Evolutionary conservation across 2,329 filamentous ascomycete genomes (phyloP).

Genomic region (Diaporthe citri): DNA sequence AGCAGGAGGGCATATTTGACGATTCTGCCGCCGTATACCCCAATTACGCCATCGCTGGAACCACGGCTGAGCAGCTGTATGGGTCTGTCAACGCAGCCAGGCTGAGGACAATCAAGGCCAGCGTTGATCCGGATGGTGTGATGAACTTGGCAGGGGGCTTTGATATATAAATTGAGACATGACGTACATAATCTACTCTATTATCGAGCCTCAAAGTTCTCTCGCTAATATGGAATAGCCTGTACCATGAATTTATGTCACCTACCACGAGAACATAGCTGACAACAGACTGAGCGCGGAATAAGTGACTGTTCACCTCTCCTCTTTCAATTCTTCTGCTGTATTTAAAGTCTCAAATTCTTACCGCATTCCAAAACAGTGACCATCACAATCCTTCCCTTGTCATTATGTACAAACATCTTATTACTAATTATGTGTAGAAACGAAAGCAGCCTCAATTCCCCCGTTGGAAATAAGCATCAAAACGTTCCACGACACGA

Average conservation of each 20-base stretch:
- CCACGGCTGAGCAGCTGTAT: conserved; percentile 43
- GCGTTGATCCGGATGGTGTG: conserved; percentile 44
- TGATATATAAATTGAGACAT: not conserved
- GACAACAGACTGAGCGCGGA: no score
- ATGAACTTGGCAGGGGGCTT: conserved; percentile 47
- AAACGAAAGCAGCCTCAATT: not conserved
- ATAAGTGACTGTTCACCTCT: no score
- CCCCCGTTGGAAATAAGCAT: not conserved
- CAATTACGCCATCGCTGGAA: conserved; percentile 45
- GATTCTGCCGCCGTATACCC: conserved; percentile 43
- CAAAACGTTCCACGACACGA: not conserved
- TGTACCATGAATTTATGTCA: not conserved
- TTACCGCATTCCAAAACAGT: not conserved
- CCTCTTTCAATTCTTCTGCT: no score
- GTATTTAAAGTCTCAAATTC: not conserved
- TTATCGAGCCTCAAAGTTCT: no score
- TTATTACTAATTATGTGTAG: not conserved
- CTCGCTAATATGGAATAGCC: not conserved
- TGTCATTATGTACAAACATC: not conserved
- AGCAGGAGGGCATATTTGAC: conserved; percentile 46
- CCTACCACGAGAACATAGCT: not conserved
- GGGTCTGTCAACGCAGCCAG: conserved; percentile 42
- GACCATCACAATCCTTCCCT: not conserved
- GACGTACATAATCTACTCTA: not conserved
- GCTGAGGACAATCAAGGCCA: conserved; percentile 42